Evolutionary conservation across 345 rosid genomes (phyloP), one percentile per base, ranked within the genome.

Genomic region (Boechera divaricarpa): DNA sequence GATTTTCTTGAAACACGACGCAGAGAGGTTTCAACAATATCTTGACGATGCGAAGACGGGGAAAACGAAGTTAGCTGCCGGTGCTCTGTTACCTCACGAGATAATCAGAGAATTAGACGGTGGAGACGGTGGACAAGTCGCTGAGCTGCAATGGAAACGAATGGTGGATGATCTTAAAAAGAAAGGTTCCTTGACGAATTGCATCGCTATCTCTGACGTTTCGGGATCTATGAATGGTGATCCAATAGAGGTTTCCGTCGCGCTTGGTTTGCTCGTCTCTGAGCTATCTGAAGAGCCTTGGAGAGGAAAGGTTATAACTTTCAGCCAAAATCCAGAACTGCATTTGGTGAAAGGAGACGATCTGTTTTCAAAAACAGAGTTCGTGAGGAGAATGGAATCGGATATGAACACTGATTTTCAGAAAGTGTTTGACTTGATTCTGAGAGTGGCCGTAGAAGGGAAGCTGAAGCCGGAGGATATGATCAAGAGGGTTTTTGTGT

Each of bases 31-130:
- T 24, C 18, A 53, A 11, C 53, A 76, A 18, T 87, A 83, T 38
- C 68, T 91, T 1, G 67, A 77, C n/a, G 83, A 83, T 48, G 89
- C 83, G 13, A 76, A 29, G 56, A 1, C 81, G 0, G 92, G 92
- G 15, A 84, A 87, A 56, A 72, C 89, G 0, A 87, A 56, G 21
- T 53, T 91, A 6, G 82, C 94, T 0, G 87, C 94, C 0, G 89
- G 89, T 0, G 89, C 92, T 1, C n/a, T 91, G 79, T 84, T 91
- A 0, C 91, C 92, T 9, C 92, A 91, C 58, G 88, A 87, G 82
- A 87, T 89, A 1, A 82, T 91, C 26, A 42, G 47, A 0, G 72
- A 83, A 0, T 67, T 84, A 69, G 1, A 56, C 1, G 91, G 79
- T 5, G 75, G 26, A 1, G 84, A 82, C 13, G 85, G 81, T 5